Percentiles rank a stretch among this genome's conserved stretches.
phyloP scores from a whole-genome alignment of 345 rosid species.

The Odontarrhena argentea region DNA sequence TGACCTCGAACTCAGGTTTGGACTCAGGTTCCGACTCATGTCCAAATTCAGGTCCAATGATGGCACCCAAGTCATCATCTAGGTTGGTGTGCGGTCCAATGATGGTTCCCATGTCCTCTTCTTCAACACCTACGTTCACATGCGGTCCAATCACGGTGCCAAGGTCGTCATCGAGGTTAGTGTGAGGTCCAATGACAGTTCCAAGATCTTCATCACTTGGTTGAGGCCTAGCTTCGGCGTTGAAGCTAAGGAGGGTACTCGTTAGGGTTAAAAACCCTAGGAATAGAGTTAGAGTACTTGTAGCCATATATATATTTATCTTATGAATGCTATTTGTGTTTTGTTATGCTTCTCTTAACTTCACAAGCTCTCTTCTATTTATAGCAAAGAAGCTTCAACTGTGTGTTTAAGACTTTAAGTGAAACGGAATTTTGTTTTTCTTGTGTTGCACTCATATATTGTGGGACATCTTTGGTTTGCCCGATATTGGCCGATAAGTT shows the following conservation, averaged over 20 bases:
- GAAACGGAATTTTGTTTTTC: conserved; percentile 22
- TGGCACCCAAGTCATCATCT: conserved; percentile 34
- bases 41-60: conserved; percentile 34
- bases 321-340: conserved; percentile 13
- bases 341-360: conserved; percentile 20
- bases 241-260: conserved; percentile 27
- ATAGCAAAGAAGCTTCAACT: conserved; percentile 29
- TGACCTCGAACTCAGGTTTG: conserved; percentile 24
- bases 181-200: conserved; percentile 34
- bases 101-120: conserved; percentile 7
- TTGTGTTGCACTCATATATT: conserved; percentile 30
- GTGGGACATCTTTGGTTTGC: conserved; percentile 27
- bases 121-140: neutral
- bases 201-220: conserved; percentile 40
- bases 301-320: conserved; percentile 22
- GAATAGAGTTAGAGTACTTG: conserved; percentile 19
- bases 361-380: conserved; percentile 28
- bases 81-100: conserved; percentile 24
- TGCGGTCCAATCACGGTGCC: conserved; percentile 35
- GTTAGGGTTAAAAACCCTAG: conserved; percentile 30
- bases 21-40: no score
- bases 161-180: conserved; percentile 29
- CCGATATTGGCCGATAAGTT: conserved; percentile 12
- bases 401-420: neutral
- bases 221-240: conserved; percentile 38